These are phyloP conservation scores for Aspergillus indologenus DNA, from an alignment of 495 filamentous ascomycete genomes.

Conservation along the genomic window DNA sequence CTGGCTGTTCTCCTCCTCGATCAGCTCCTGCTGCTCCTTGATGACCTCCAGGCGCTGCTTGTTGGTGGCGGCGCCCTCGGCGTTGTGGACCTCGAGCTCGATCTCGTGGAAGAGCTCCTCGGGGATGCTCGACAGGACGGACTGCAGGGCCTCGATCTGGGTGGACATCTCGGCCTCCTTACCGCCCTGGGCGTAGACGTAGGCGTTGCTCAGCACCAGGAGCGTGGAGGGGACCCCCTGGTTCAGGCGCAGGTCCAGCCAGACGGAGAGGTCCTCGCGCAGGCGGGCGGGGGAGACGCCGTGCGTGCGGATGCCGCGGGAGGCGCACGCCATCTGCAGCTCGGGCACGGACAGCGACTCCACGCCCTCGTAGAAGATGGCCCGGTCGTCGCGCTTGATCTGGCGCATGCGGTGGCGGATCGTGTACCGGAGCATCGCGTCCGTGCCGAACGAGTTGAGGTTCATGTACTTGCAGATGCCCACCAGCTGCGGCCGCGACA, in stretches of 20 bases:
- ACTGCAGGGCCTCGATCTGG: constrained; percentile 90
- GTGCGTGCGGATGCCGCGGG: constrained; percentile 87
- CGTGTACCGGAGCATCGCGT: constrained; percentile 96
- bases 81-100: constrained; percentile 95
- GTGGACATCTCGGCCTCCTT: constrained; percentile 83
- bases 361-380: constrained; percentile 92
- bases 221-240: constrained; percentile 92
- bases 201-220: constrained; percentile 93
- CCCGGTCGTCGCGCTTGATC: constrained; percentile 96
- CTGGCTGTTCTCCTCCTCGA: constrained; percentile 95
- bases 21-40: constrained; percentile 97
- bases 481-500: constrained; percentile 92
- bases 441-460: constrained; percentile 92
- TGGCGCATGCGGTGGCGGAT: constrained; percentile 97
- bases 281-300: constrained; percentile 83
- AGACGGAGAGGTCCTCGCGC: constrained; percentile 88
- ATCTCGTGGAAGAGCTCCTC: constrained; percentile 99
- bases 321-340: constrained; percentile 85
- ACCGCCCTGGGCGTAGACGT: constrained; percentile 82
- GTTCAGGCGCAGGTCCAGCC: constrained; percentile 91
- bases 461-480: constrained; percentile 99
- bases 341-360: constrained; percentile 90
- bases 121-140: constrained; percentile 88
- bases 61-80: constrained; percentile 97
- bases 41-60: constrained; percentile 98